A percentile compares a stretch with the other conserved stretches of the same genome.
phyloP scores from a whole-genome alignment of 2,329 filamentous ascomycete species.

The Fusarium chaquense region DNA sequence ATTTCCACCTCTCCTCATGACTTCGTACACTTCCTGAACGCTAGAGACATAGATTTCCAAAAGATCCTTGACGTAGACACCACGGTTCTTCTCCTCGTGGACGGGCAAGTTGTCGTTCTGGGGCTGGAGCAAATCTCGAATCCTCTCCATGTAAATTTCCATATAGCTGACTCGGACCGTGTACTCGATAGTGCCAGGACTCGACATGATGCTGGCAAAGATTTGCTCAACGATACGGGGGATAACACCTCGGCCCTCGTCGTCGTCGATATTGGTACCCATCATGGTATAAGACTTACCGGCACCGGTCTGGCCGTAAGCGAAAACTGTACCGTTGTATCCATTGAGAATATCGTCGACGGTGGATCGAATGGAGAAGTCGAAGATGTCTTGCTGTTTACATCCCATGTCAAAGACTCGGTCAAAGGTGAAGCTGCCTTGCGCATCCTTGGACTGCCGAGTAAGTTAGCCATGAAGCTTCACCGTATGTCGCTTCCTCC shows the following conservation, averaged over 20 bases:
- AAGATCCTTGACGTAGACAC: slow-evolving; percentile 96
- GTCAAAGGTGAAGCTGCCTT: slow-evolving; percentile 94
- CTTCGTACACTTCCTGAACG: slow-evolving; percentile 95
- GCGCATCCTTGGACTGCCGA: slow-evolving; percentile 80
- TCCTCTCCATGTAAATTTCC: slow-evolving; percentile 99
- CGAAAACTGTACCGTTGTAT: slow-evolving; percentile 99
- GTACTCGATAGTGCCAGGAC: slow-evolving; percentile 94
- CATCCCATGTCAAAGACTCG: slow-evolving; percentile 96
- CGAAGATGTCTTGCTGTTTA: slow-evolving; percentile 92
- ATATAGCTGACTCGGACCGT: slow-evolving; percentile 99
- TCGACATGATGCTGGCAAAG: slow-evolving; percentile 92
- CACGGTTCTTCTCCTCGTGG: slow-evolving; percentile 97
- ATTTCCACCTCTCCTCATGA: slow-evolving; percentile 92
- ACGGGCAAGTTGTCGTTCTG: slow-evolving; percentile 96
- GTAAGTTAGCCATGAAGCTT: slow-evolving; percentile 42
- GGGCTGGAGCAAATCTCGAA: slow-evolving; percentile 90
- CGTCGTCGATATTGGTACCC: slow-evolving; percentile 86
- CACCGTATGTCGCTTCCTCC: slow-evolving; percentile 1
- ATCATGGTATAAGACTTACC: slow-evolving; percentile 99
- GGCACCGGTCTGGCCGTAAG: slow-evolving; percentile 97
- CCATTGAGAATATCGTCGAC: slow-evolving; percentile 99
- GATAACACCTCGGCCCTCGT: slow-evolving; percentile 90
- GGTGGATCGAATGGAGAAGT: slow-evolving; percentile 95
- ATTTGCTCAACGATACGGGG: slow-evolving; percentile 98
- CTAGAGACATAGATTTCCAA: slow-evolving; percentile 96